These are phyloP conservation scores for Cyclaneusma minus DNA, from an alignment of 2,329 filamentous ascomycete species.

Conservation along the genomic window DNA sequence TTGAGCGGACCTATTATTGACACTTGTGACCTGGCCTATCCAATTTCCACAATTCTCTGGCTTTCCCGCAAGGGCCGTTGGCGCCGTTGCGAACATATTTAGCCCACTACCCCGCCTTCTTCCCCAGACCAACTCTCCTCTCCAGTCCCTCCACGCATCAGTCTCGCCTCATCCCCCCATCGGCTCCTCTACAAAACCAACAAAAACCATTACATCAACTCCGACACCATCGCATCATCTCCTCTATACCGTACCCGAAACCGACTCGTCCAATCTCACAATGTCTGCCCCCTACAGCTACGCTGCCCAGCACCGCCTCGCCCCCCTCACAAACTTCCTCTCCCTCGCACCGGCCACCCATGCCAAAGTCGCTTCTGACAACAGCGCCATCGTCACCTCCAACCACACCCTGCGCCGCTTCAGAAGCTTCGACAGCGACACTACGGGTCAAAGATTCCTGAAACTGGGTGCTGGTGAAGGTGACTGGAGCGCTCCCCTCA, in stretches of 20 bases:
- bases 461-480: slow-evolving; percentile 8
- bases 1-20: too few species aligned
- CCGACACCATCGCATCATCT: slow-evolving; percentile 6
- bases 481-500: slow-evolving; percentile 4
- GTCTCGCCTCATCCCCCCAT: slow-evolving; percentile 2
- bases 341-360: not conserved
- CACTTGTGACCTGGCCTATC: too few species aligned
- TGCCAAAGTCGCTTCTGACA: not conserved
- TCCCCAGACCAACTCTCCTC: slow-evolving; percentile 3
- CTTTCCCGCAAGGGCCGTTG: too few species aligned
- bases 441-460: too few species aligned
- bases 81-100: too few species aligned
- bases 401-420: not conserved
- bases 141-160: slow-evolving; percentile 2
- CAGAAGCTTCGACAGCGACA: not conserved
- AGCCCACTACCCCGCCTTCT: too few species aligned
- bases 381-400: not conserved
- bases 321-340: not conserved
- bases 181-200: slow-evolving; percentile 1
- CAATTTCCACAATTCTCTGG: too few species aligned
- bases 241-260: too few species aligned
- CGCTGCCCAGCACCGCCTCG: not conserved
- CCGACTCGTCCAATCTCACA: slow-evolving; percentile 6
- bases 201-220: slow-evolving; percentile 5
- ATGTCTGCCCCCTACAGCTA: too few species aligned